Evolutionary conservation across 495 filamentous ascomycete species (phyloP), one percentile per base, ranked within the genome.

Genomic region (Chaetomium fimeti): DNA sequence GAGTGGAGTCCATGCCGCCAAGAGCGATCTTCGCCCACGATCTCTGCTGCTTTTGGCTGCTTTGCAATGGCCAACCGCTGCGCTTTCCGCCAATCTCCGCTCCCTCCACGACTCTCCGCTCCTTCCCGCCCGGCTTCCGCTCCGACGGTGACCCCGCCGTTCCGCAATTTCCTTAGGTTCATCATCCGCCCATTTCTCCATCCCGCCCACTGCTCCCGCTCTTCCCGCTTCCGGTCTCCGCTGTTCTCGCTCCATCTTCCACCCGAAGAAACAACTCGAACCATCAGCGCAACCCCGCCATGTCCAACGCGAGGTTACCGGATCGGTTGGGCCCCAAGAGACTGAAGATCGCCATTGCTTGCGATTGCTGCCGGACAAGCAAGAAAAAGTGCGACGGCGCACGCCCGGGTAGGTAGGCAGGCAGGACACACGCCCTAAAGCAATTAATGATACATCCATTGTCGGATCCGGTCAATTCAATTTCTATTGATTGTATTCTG

Each of bases 361-460:
- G 49, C 20, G 49, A 53, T 24, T 3, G 49, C 49, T 53, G 49
- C 49, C 49, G 49, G 11, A 53, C 25, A 53, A 53, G 49, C 49
- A 53, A 53, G 25, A 53, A 53, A n/a, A 53, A 53, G 25, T 53
- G 49, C 25, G 22, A 53, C 25, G 49, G 49, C 49, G 49, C 25
- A 12, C 22, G 49, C 11, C 49, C 49, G 29, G 49, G 49, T 53
- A 53, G 32, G 32, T 9, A 36, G 32, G 32, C 32, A 36, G 6
- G 5, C 7, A 4, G 24, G 8, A 49, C 40, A 36, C 5, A 16
- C 40, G 40, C 40, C 4, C 18, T 20, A n/a, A 49, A 8, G 5
- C 20, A 24, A 3, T 49, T 8, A 3, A 13, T 45, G n/a, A n/a
- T n/a, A n/a, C 12, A 45, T n/a, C 11, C 3, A 36, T 36, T 36